phyloP scores from a whole-genome alignment of 441 rosid genomes.

The Manihot esculenta region DNA sequence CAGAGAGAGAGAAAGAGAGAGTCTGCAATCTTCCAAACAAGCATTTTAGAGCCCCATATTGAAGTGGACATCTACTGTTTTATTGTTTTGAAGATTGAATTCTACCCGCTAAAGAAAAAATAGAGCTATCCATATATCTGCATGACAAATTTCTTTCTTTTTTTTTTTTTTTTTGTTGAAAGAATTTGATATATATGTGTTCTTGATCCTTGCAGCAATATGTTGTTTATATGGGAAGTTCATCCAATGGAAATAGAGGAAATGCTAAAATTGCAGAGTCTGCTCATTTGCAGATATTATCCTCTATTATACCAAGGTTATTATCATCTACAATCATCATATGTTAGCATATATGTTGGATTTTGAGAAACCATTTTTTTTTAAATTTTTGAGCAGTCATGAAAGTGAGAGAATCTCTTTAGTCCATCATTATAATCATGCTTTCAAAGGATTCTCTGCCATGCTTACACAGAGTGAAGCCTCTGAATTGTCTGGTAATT shows the following conservation, averaged over 20 bases:
- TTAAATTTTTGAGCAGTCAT: constrained; percentile 30
- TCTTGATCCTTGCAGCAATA: constrained; percentile 38
- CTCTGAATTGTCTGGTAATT: constrained; percentile 54
- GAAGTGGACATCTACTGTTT: neutral
- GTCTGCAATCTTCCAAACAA: too few relatives aligned
- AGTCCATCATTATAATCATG: constrained; percentile 58
- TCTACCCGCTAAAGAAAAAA: neutral
- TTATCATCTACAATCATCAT: neutral
- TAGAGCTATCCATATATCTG: neutral
- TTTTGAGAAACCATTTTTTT: neutral
- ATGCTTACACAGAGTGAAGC: constrained; percentile 74
- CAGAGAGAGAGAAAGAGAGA: too few relatives aligned
- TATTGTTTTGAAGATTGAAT: neutral
- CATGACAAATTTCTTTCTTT: neutral
- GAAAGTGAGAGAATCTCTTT: constrained; percentile 43
- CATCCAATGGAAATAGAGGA: constrained; percentile 28
- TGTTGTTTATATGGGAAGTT: constrained; percentile 83
- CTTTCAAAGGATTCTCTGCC: constrained; percentile 80
- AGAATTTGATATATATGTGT: neutral
- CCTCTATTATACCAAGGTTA: constrained; percentile 60
- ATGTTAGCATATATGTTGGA: too few relatives aligned
- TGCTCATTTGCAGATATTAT: constrained; percentile 53
- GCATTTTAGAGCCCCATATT: neutral
- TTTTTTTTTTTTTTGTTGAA: neutral
- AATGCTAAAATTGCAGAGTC: constrained; percentile 34